Base-by-base conservation (phyloP, 1,284 basidiomycete species). In the Rhodotorula sp. region DNA sequence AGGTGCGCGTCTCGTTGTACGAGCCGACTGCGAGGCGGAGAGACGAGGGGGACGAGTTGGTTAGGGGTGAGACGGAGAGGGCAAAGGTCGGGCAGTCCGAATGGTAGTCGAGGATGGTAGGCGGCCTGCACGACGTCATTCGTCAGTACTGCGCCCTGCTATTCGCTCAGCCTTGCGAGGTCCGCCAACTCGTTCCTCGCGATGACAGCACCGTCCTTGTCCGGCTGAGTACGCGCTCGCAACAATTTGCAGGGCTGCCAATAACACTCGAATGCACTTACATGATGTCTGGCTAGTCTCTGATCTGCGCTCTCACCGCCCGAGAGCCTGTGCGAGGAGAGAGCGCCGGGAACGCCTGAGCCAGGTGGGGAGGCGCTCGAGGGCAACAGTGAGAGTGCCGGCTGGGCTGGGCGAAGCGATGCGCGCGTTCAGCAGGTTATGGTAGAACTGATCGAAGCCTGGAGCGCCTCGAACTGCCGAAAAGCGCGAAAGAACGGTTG, bases 21-120 rank as follows among this genome's bases (percentile, higher is more conserved):
- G 91, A 92, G 27, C 87, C 88, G 68, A 92, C 84, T 24, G 86
- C 90, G 63, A 93, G 84, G 57, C 70, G 68, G 62, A 77, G 72
- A 51, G 72, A 56, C 2, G 61, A 39, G 22, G 70, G 55, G 19
- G 60, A 62, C 8, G 69, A 64, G 32, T 64, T 69, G n/a, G 69
- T 69, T 34, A 74, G 64, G 24, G 74, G 72, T 0, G 74, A 75
- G 67, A 74, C 64, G 9, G 69, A 52, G 44, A 75, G 68, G 19
- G 74, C 67, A 46, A 70, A 75, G 17, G 74, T 75, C 20, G 67
- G 65, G 20, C 44, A 51, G 59, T 73, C 72, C 1, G 74, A 74
- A 62, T 74, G 58, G 66, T 75, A 75, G 44, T 75, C 72, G 13
- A 75, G 63, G 13, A 72, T 53, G 0, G 64, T 60, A 1, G 74